Base-by-base conservation (phyloP, 306 rosid species). In the Quillaja saponaria region DNA sequence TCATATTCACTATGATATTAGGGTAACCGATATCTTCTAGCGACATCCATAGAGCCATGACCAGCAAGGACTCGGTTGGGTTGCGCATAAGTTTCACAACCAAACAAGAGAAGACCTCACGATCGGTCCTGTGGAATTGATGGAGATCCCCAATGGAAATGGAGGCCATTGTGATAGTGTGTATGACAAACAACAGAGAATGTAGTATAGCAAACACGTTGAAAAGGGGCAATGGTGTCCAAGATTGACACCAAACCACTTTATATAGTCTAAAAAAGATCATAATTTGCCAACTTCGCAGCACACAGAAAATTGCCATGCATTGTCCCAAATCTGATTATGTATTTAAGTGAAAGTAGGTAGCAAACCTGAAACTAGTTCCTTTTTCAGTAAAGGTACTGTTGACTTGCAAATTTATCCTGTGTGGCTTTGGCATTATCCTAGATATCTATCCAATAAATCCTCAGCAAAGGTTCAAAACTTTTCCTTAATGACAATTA, bases 1-100 rank as follows among this genome's bases (percentile, higher is more conserved):
- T 39, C 45, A 78, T 37, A 47, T 33, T 68, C 15, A 41, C 53
- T 11, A 84, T 41, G 8, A 82, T 6, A 34, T 67, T 75, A 0
- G 64, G 67, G 42, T 62, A 66, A 2, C 77, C 71, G 2, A 44
- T 39, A 10, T 63, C 66, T 40, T 84, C 82, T 1, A 87, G 65
- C 83, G 88, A 84, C 0, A 82, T 42, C 95, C 95, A 84, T 0
- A 82, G 19, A 18, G 95, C 84, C 75, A 87, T 82, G 33, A 80
- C 57, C 0, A 84, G 51, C 13, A 87, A 58, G 4, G 85, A 75
- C 7, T 78, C 74, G 0, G 77, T 66, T 0, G 80, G 71, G 51
- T 71, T 57, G 6, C 83, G 71, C 0, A 0, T 35, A n/a, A 80
- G 49, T 0, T n/a, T 39, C 0, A 62, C 4, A 9, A 84, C 72